Evolutionary conservation across 1,139 yeast species (phyloP).

Genomic region (Suhomyces chickasaworum): DNA sequence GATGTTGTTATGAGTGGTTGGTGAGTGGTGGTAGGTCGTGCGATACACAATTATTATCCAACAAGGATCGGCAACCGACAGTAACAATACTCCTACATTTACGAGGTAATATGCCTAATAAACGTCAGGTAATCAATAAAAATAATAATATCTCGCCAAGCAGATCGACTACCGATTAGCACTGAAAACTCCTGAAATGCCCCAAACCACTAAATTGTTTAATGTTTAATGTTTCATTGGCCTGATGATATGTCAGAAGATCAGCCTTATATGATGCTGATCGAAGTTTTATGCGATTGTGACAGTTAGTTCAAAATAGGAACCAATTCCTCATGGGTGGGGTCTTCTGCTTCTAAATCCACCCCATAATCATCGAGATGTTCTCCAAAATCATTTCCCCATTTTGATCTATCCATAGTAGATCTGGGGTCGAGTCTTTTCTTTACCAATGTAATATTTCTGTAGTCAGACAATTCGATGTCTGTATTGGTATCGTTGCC

Average conservation of each 20-base stretch:
- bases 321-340: conserved; percentile 1
- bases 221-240: too few relatives aligned
- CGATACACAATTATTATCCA: too few relatives aligned
- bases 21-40: too few relatives aligned
- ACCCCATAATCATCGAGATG: conserved; percentile 83
- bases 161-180: too few relatives aligned
- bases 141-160: too few relatives aligned
- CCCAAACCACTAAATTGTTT: too few relatives aligned
- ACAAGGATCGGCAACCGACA: neutral
- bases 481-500: conserved; percentile 23
- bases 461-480: conserved; percentile 16
- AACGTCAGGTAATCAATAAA: neutral
- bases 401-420: conserved; percentile 43
- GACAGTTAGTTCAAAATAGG: neutral
- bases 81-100: neutral
- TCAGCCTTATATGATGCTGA: neutral
- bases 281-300: neutral
- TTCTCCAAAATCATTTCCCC: conserved; percentile 86
- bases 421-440: conserved; percentile 27
- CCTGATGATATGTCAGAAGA: neutral
- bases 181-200: too few relatives aligned
- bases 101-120: neutral
- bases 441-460: conserved; percentile 14
- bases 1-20: too few relatives aligned
- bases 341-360: conserved; percentile 64